These are phyloP conservation scores for Candida endomychidarum DNA, from an alignment of 805 yeast species.

Conservation along the genomic window DNA sequence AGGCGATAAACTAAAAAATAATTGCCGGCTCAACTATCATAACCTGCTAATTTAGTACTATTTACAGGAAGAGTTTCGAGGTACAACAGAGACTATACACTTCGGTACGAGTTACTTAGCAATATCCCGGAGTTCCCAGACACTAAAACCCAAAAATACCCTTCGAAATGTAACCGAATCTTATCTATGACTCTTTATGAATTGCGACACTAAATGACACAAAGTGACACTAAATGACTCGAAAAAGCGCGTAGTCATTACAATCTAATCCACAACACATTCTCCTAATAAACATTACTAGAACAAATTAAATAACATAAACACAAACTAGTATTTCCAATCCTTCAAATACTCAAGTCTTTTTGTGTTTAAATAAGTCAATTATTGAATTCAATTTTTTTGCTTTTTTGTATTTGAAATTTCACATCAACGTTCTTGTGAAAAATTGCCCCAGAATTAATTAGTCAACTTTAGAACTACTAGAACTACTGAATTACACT, in stretches of 20 bases:
- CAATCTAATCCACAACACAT: constrained; percentile 7
- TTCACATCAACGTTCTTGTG: not conserved
- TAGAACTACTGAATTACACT: not conserved
- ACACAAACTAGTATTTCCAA: too few relatives aligned
- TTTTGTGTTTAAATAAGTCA: too few relatives aligned
- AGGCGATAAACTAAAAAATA: too few relatives aligned
- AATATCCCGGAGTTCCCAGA: too few relatives aligned
- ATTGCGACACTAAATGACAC: constrained; percentile 7
- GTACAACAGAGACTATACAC: too few relatives aligned
- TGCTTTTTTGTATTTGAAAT: not conserved
- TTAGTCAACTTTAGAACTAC: not conserved
- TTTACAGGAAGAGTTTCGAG: too few relatives aligned
- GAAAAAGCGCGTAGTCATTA: constrained; percentile 8
- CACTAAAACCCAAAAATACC: too few relatives aligned
- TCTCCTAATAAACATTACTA: constrained; percentile 1
- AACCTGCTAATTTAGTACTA: not conserved
- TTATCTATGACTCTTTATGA: too few relatives aligned
- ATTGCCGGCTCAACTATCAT: constrained; percentile 1
- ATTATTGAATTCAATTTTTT: too few relatives aligned
- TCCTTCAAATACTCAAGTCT: too few relatives aligned
- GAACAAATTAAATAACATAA: not conserved
- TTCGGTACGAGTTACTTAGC: too few relatives aligned
- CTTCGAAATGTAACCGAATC: too few relatives aligned
- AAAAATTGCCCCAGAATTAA: not conserved
- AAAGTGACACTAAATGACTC: constrained; percentile 3